Conservation (phyloP, 2,329 filamentous ascomycete species). For the Fusarium devonianum region DNA sequence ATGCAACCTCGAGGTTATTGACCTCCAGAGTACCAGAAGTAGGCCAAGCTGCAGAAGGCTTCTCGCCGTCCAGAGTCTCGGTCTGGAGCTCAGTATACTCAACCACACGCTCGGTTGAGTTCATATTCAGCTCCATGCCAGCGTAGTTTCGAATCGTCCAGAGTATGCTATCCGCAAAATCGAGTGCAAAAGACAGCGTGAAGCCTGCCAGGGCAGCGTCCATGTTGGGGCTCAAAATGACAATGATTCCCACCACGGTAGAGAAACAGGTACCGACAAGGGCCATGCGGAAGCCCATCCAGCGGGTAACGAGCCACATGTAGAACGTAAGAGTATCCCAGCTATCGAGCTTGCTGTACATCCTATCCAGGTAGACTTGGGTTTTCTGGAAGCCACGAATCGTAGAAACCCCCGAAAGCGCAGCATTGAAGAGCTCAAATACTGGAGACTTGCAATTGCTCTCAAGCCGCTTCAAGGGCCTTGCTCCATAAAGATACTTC, state of each 20-base stretch:
- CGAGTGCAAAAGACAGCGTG: conserved; percentile 74
- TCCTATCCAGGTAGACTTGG: conserved; percentile 70
- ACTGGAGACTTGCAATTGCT: conserved; percentile 80
- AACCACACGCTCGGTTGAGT: conserved; percentile 76
- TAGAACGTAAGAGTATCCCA: conserved; percentile 72
- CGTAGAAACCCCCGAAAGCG: conserved; percentile 75
- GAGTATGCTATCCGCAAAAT: conserved; percentile 70
- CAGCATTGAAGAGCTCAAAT: conserved; percentile 80
- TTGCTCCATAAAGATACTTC: conserved; percentile 72
- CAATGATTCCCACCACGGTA: conserved; percentile 67
- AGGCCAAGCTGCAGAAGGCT: conserved; percentile 77
- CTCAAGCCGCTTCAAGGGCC: conserved; percentile 80
- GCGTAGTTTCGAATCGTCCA: conserved; percentile 74
- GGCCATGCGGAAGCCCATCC: conserved; percentile 77
- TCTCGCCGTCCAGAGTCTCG: conserved; percentile 67
- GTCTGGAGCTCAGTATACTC: conserved; percentile 76
- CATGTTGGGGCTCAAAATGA: conserved; percentile 67
- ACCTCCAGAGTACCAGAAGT: conserved; percentile 76
- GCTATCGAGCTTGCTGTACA: conserved; percentile 73
- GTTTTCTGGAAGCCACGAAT: conserved; percentile 78
- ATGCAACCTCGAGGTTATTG: conserved; percentile 73
- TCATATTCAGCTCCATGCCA: conserved; percentile 79
- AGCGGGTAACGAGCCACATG: conserved; percentile 76
- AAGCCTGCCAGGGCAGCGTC: conserved; percentile 78
- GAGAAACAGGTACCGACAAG: conserved; percentile 74